Percentiles rank a stretch among this genome's conserved stretches.
These are phyloP conservation scores for Musa acuminata DNA, from an alignment of 176 grass and related monocot genomes.

Conservation along the genomic window DNA sequence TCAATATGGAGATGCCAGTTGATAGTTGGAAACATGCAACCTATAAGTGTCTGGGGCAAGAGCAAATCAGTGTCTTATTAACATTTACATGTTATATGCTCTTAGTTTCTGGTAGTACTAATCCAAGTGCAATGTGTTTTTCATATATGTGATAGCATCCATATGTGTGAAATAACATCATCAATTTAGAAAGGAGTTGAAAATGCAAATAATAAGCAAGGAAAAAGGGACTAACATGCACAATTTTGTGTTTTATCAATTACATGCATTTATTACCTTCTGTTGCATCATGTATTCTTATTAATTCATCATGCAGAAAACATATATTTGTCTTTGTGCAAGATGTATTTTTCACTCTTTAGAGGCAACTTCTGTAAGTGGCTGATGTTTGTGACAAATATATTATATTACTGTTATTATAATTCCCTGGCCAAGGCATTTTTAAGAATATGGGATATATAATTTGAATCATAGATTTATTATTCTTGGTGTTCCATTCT, in stretches of 20 bases:
- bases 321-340: background rate
- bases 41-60: too few species aligned
- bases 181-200: too few species aligned
- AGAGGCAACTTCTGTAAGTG: background rate
- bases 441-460: background rate
- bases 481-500: background rate
- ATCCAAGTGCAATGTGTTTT: background rate
- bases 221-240: too few species aligned
- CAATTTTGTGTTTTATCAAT: background rate
- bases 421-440: background rate
- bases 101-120: background rate
- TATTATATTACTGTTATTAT: background rate
- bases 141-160: too few species aligned
- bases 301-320: background rate
- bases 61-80: too few species aligned
- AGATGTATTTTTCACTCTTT: background rate
- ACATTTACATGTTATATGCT: background rate
- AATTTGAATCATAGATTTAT: background rate
- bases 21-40: too few species aligned
- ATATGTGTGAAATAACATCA: too few species aligned
- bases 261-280: background rate
- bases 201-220: too few species aligned
- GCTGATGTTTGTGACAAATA: background rate
- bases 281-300: background rate
- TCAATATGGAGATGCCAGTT: too few species aligned